Base-by-base conservation (phyloP, 2,329 filamentous ascomycete genomes). In the Fusarium pininemorale region DNA sequence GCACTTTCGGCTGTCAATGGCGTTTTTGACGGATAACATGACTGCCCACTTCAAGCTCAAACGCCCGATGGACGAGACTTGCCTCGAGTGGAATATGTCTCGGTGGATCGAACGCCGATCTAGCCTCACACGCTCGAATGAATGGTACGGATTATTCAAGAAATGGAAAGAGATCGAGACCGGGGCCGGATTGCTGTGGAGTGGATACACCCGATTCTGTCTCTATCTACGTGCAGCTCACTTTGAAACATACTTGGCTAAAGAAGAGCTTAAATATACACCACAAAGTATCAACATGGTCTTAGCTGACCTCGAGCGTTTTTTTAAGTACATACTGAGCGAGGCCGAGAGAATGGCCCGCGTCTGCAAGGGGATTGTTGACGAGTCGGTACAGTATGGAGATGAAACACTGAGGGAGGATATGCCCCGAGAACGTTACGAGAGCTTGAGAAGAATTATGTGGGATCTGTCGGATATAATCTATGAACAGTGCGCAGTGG, bases 401-500 rank as follows among this genome's bases (percentile, higher is more conserved):
- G 14, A 48, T 11, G 20, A 11, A 15, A 9, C 20, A 30, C 14
- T 8, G 26, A 47, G 24, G 26, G 13, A 35, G 7, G 32, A 16
- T 35, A 35, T 35, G 32, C 32, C 32, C 8, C 32, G 32, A 35
- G 32, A 35, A 35, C 32, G 32, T 35, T 35, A 35, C 32, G 32
- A 35, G 15, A 35, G 32, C 26, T 20, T 47, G 8, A 3, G 3
- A 15, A 5, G 1, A 16, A 35, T 35, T 4, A 35, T 35, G 32
- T 0, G 14, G 1, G 1, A 12, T 3, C 28, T 48, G 0, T 12
- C 1, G 7, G 45, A 12, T 5, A n/a, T 30, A 15, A 16, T 6
- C 10, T 16, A 12, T 32, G 47, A 50, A 32, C 44, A 47, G 28
- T 15, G 4, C 22, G 4, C 6, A 47, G 13, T 28, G 10, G 41